Conservation (phyloP, 495 filamentous ascomycete genomes). For the Neurospora sp. region DNA sequence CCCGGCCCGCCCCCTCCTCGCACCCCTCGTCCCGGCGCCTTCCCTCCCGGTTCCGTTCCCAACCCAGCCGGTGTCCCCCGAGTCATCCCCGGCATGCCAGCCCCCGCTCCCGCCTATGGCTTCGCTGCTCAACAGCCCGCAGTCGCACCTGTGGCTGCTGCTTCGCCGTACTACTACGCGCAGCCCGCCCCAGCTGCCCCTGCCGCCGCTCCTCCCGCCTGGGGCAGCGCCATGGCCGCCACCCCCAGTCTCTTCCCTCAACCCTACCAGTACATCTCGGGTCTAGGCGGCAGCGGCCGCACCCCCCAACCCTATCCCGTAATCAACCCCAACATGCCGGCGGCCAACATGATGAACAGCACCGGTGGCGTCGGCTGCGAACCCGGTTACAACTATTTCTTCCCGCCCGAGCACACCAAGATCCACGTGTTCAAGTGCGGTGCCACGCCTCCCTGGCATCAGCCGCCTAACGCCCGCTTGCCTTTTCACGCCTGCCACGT, state of each 20-base stretch:
- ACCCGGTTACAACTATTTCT: constrained; percentile 43
- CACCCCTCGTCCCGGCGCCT: background rate
- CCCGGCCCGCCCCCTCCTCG: constrained; percentile 13
- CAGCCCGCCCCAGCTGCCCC: background rate
- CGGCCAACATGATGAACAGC: constrained; percentile 45
- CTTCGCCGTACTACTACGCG: background rate
- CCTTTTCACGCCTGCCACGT: constrained; percentile 30
- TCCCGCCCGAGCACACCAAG: constrained; percentile 36
- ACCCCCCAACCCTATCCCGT: constrained; percentile 23
- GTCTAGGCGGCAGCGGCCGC: constrained; percentile 14
- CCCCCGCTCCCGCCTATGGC: background rate
- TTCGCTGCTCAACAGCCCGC: background rate
- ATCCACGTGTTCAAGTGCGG: constrained; percentile 36
- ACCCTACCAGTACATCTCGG: constrained; percentile 12
- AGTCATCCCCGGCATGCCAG: background rate
- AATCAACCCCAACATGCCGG: constrained; percentile 39
- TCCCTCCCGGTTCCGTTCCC: background rate
- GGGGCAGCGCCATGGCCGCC: constrained; percentile 6
- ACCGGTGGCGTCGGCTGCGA: constrained; percentile 45
- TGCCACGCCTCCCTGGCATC: constrained; percentile 33
- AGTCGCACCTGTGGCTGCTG: background rate
- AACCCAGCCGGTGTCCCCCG: constrained; percentile 4
- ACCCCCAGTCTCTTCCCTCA: background rate
- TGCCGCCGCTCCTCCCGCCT: too few species aligned
- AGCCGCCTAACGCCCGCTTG: constrained; percentile 13